Conservation (phyloP, 371 early-diverging fungal genomes). For the Coemansia sp. region DNA sequence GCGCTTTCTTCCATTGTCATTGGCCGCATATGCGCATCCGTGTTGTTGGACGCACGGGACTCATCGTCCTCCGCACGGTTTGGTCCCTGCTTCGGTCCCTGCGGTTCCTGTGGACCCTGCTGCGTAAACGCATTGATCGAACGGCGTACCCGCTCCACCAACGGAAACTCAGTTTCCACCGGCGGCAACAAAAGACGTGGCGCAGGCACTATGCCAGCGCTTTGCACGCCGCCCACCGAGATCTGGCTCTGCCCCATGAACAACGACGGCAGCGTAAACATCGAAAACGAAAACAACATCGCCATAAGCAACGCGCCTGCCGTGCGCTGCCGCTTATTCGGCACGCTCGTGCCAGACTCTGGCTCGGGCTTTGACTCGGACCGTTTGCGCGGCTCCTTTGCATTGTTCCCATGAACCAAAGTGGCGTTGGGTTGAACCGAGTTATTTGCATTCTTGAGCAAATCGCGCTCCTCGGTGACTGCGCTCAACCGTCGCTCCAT, state of each 20-base stretch:
- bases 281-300: slow-evolving; percentile 48
- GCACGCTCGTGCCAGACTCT: not conserved
- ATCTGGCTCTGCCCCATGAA: slow-evolving; percentile 27
- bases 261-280: slow-evolving; percentile 49
- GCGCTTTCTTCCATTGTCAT: slow-evolving; percentile 49
- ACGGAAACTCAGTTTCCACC: slow-evolving; percentile 12
- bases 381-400: not conserved
- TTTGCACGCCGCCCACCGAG: slow-evolving; percentile 20
- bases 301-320: slow-evolving; percentile 51
- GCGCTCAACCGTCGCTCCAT: slow-evolving; percentile 54
- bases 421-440: not conserved
- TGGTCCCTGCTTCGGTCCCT: not conserved
- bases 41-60: slow-evolving; percentile 2
- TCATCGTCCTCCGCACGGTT: slow-evolving; percentile 1
- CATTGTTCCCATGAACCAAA: not conserved
- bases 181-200: slow-evolving; percentile 25
- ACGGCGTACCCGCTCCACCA: slow-evolving; percentile 45
- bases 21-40: slow-evolving; percentile 25
- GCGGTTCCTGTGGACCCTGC: not conserved
- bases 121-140: slow-evolving; percentile 43
- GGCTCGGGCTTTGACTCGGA: slow-evolving; percentile 2
- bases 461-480: slow-evolving; percentile 29
- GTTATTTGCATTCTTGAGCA: slow-evolving; percentile 2
- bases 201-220: slow-evolving; percentile 23
- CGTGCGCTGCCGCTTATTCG: slow-evolving; percentile 19